Base-by-base conservation (phyloP, 441 rosid species). In the Populus hybrid region DNA sequence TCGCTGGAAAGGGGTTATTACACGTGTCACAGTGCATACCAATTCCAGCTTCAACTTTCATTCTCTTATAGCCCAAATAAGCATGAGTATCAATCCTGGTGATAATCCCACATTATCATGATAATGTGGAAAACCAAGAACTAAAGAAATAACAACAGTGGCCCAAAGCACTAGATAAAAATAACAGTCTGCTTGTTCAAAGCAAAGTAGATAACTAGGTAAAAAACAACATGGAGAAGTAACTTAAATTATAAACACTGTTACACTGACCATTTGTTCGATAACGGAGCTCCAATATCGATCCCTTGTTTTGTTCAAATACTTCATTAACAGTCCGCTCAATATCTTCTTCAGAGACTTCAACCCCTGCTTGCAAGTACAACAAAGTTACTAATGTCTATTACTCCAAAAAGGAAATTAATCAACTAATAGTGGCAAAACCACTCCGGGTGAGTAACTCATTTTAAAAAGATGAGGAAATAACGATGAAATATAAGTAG, bases 241-340 rank as follows among this genome's bases (percentile, higher is more conserved):
- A 50, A 10, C 53, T 29, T 45, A 21, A 61, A 18, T 33, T 59
- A 42, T 69, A 69, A 83, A 83, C 45, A 84, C 90, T 71, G 73
- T 94, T 97, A 83, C 45, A 84, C 92, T 70, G 73, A 96, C 98
- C 97, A 90, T 97, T 97, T 56, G 92, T 91, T 76, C 98, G 87
- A 75, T 93, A 94, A 6, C 97, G 95, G 69, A 83, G 83, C 87
- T 90, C 93, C 91, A 92, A 61, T 80, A 94, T 93, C 2, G 84
- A 79, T 53, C 69, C 81, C 86, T 85, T 88, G 59, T 88, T 84
- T 85, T 86, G 93, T 75, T 89, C 97, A 86, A 94, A 90, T 24
- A 93, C 82, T 81, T 86, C 90, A 67, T 65, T 78, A 63, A 87
- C 97, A 61, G 90, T 81, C 66, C 24, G 77, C 78, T 87, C 84